Base-by-base conservation (phyloP, 2,329 filamentous ascomycete species). In the Nothopassalora personata region DNA sequence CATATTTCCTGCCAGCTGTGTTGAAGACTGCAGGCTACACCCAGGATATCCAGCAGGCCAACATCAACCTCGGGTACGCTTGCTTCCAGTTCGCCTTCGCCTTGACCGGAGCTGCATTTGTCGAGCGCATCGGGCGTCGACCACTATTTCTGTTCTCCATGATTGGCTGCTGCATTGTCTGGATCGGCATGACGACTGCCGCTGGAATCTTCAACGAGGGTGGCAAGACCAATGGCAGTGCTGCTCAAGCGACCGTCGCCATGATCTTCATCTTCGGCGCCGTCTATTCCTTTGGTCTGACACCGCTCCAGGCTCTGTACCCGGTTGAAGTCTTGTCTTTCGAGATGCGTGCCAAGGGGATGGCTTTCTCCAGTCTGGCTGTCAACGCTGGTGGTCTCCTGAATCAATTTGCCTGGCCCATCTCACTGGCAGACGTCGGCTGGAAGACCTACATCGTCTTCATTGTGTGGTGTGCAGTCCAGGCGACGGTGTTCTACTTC, bases 61-160 rank as follows among this genome's bases (percentile, higher is more conserved):
- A 75, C 54, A 77, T 79, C 64, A 78, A 76, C 59, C 72, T 76
- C 15, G 67, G 69, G 54, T 80, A 86, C 69, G 84, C 85, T 68
- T 85, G 84, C 64, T 85, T 85, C 62, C 83, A 83, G 43, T 82
- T 81, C 7, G 77, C 85, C 27, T 78, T 82, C 8, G 83, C 84
- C 4, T 77, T 84, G 55, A 56, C 63, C 54, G 66, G 67, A 52
- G 71, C 71, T n/a, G 67, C 70, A 9, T 69, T 71, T 19, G 71
- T 72, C 5, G 70, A 73, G 31, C 61, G 66, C 13, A 53, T 75
- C 33, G 71, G 72, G 15, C 71, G 73, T 19, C 65, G 72, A n/a
- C 62, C 64, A 2, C 58, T 74, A 23, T 71, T 73, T 62, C 63
- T 74, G 28, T 74, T 76, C 56, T 76, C 74, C 10, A 80, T 78